Evolutionary conservation across 169 alveolate genomes (phyloP), one percentile per base, ranked within the genome.

Genomic region (Plasmodium berghei): DNA sequence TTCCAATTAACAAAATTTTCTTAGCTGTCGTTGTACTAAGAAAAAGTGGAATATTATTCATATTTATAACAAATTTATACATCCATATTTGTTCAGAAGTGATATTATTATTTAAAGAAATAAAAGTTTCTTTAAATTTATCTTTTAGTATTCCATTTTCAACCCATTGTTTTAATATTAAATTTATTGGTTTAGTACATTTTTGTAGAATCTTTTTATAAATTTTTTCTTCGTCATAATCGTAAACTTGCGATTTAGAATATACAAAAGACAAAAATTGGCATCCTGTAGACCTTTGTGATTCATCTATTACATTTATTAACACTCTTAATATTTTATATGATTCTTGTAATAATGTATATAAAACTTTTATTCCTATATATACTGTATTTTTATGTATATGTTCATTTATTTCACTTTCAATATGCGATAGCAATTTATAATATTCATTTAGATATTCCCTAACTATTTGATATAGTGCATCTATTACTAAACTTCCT

Each of bases 321-420:
- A 83, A 26, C 2, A 83, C 90, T 45, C 90, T n/a, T 26, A 83
- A 55, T 54, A 83, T 67, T 28, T 83, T 83, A 26, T 83, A 83
- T 12, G 90, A 67, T 20, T 83, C 85, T 6, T 83, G 90, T 28
- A 83, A 56, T 26, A 67, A 61, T 28, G 56, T 10, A 34, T 83
- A 71, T n/a, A 83, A 26, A 8, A 55, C 69, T 46, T 83, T 83
- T 22, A 83, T 59, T 12, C 90, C 90, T 3, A 83, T 56, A 72
- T 83, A 83, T 1, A 83, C 73, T 1, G 90, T 83, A 12, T 83
- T 83, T 10, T 83, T 83, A 61, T 83, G 90, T 9, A 83, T 83
- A 59, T 83, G 90, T 22, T 83, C 90, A 18, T 83, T 83, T 6
- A 83, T 66, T 46, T 83, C 90, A 67, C 90, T 83, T 16, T 83